A percentile compares a stretch with the other conserved stretches of the same genome.
Conservation (phyloP, 225 moss, liverwort and hornwort genomes). For the Polytrichum formosum region DNA sequence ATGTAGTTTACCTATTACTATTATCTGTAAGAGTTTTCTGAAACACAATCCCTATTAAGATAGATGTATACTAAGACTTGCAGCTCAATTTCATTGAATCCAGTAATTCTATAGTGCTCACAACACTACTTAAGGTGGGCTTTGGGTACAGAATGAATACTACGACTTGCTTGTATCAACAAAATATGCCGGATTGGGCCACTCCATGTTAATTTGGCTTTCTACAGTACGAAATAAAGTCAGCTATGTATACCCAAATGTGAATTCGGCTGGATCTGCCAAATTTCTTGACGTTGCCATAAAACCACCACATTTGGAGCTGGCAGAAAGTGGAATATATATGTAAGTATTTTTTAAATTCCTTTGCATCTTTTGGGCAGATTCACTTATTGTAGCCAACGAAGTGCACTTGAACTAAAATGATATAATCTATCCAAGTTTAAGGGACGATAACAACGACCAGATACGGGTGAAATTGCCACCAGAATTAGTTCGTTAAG, state of each 20-base stretch:
- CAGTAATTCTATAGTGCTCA: background rate
- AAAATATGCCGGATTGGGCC: slow-evolving; percentile 72
- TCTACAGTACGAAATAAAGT: slow-evolving; percentile 64
- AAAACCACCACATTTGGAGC: slow-evolving; percentile 59
- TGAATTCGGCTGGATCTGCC: slow-evolving; percentile 58
- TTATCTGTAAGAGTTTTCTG: too few relatives aligned
- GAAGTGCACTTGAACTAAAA: too few relatives aligned
- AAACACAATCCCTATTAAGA: too few relatives aligned
- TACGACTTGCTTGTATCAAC: slow-evolving; percentile 91
- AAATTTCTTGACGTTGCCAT: slow-evolving; percentile 55
- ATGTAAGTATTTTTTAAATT: slow-evolving; percentile 51
- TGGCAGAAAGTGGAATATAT: slow-evolving; percentile 86
- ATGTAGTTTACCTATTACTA: too few relatives aligned
- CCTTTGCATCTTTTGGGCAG: background rate
- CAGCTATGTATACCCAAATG: slow-evolving; percentile 72
- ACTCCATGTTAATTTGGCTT: slow-evolving; percentile 65
- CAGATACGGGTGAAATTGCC: too few relatives aligned
- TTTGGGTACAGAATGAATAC: slow-evolving; percentile 33
- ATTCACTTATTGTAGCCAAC: too few relatives aligned
- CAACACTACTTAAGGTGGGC: too few relatives aligned
- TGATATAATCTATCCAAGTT: too few relatives aligned
- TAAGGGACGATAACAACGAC: too few relatives aligned
- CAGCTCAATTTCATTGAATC: background rate
- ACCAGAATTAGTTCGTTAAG: too few relatives aligned
- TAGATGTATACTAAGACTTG: background rate